Evolutionary conservation across 108 stramenopile genomes (phyloP), one percentile per base, ranked within the genome.

Genomic region (Pseudonitzschia multistriata): DNA sequence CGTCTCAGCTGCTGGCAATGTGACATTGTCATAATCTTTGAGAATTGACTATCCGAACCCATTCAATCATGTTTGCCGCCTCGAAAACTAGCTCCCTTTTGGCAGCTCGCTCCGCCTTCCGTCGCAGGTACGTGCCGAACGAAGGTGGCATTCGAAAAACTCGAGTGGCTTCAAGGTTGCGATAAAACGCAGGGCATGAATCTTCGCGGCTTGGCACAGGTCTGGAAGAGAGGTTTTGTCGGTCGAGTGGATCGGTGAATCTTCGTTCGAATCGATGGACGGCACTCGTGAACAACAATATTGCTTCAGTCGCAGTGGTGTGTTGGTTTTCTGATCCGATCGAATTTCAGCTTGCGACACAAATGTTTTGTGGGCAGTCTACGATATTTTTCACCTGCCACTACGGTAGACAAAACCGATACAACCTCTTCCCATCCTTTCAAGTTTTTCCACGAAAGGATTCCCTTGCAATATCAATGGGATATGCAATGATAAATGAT

Each of bases 61-160:
- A 55, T 0, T 8, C 25, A 25, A 73, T 17, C 14, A 79, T 79
- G 78, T 79, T 79, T 59, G 61, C 78, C 36, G 72, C 59, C 3
- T 69, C 78, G 34, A 67, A 72, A 28, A 28, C 76, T 28, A 65
- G 68, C 33, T 64, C 57, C 45, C 68, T 69, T 53, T 36, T 79
- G 56, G 78, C 72, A 28, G 53, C 67, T 40, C 72, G 73, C 29
- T 62, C 64, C 24, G 73, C 72, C 24, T 66, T 73, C 56, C 34
- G 48, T 53, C 78, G 78, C 72, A 79, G 78, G 78, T 79, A 73
- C 31, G 77, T 42, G 2, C 42, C 42, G 3, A 37, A 37, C 37
- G n/a, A n/a, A n/a, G n/a, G n/a, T n/a, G n/a, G n/a, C n/a, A n/a
- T n/a, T n/a, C n/a, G 13, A 42, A 13, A 42, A 42, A 42, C 7